Evolutionary conservation across 2,329 filamentous ascomycete species (phyloP).

Genomic region (Sclerotinia trifoliorum): DNA sequence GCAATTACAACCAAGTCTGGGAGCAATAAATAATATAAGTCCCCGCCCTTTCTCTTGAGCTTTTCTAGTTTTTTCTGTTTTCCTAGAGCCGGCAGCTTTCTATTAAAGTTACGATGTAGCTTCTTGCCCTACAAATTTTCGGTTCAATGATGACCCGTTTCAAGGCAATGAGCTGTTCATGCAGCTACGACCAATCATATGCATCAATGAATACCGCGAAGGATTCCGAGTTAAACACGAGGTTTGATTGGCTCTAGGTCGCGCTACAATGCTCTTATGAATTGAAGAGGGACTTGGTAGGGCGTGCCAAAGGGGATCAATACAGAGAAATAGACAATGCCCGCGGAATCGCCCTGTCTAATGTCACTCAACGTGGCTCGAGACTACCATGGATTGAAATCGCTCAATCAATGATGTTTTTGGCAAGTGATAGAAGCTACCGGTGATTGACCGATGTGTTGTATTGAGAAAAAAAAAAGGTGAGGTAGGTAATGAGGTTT

Average conservation of each 20-base stretch:
- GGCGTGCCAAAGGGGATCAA: not conserved
- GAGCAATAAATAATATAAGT: conserved; percentile 11
- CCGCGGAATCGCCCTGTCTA: not conserved
- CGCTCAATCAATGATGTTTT: not conserved
- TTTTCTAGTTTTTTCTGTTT: not conserved
- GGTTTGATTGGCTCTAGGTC: conserved; percentile 10
- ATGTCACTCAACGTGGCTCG: not conserved
- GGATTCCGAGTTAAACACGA: not conserved
- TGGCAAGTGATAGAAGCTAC: conserved; percentile 11
- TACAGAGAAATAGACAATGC: not conserved
- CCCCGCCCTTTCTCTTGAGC: not conserved
- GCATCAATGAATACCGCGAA: not conserved
- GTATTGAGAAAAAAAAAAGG: conserved; percentile 1
- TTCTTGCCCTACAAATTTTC: not conserved
- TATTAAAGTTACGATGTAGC: not conserved
- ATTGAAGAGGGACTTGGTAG: not conserved
- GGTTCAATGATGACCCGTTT: conserved; percentile 1
- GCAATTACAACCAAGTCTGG: not conserved
- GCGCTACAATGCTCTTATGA: not conserved
- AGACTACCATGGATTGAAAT: not conserved
- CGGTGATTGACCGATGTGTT: not conserved
- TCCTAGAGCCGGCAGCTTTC: not conserved
- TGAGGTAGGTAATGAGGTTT: not conserved
- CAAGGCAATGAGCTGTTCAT: conserved; percentile 12
- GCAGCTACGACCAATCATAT: conserved; percentile 7